Base-by-base conservation (phyloP, 176 grass and related monocot genomes). In the Oryza officinalis region DNA sequence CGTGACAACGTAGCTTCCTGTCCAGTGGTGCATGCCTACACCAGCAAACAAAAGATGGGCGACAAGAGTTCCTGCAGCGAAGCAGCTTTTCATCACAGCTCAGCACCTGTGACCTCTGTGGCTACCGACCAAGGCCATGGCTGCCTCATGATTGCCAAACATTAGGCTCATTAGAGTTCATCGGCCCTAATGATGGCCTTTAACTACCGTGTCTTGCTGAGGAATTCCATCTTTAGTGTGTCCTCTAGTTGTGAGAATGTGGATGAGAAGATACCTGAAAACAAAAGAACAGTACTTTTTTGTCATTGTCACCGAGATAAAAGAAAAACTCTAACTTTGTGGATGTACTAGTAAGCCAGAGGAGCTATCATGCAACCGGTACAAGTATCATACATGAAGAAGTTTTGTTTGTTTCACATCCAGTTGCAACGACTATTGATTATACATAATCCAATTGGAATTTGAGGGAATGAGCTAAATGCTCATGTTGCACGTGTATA, bases 181-280 rank as follows among this genome's bases (percentile, higher is more conserved):
- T 35, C 27, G 49, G 37, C 13, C 15, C 35, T 44, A 2, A 43
- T 65, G 47, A 43, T 75, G 26, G 18, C 33, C 35, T 49, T 38
- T 44, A 84, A 27, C 81, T 74, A 90, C 80, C 80, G 30, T 2
- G 71, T 44, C 61, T 91, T 93, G 22, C 38, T 71, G 59, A 82
- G 33, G 31, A 89, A 91, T 65, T 97, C 86, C 54, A 32, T 82
- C 74, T 79, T 93, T 33, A 93, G 69, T 2, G 82, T 63, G 25
- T 90, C 92, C 75, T 97, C 95, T 75, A 94, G 81, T 54, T 79
- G 88, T 25, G 40, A 94, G 79, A 92, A 89, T 57, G 91, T 67
- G 13, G 84, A 87, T 46, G 88, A 80, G 81, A 94, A 94, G 12
- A 82, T 81, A 80, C 87, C 95, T 97, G 90, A 63, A 76, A 61